Evolutionary conservation across 2,329 filamentous ascomycete species (phyloP).

Genomic region (Aspergillus unguis): DNA sequence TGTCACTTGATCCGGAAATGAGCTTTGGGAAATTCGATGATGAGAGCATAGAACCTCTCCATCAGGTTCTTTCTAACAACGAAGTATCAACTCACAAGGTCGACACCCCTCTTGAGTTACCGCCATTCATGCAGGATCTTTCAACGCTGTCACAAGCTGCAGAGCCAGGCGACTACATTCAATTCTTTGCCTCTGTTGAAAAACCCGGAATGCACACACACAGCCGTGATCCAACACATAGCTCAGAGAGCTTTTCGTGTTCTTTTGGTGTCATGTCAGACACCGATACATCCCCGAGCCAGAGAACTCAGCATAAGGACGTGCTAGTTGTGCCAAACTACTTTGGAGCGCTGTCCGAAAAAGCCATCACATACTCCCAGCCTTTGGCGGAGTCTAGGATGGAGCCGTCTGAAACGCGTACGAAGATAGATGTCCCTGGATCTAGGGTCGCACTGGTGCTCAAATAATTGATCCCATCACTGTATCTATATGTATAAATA

Average conservation of each 20-base stretch:
- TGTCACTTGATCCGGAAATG: constrained; percentile 42
- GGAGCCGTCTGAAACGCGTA: constrained; percentile 20
- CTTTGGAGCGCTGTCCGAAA: constrained; percentile 42
- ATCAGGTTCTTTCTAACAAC: constrained; percentile 23
- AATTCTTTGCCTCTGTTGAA: constrained; percentile 41
- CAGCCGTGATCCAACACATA: not conserved
- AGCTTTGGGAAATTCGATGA: constrained; percentile 24
- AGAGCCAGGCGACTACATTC: constrained; percentile 37
- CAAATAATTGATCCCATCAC: constrained; percentile 3
- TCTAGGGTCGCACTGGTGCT: constrained; percentile 24
- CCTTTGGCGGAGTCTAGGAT: constrained; percentile 14
- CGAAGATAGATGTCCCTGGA: constrained; percentile 37
- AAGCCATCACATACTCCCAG: constrained; percentile 34
- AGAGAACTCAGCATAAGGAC: constrained; percentile 9
- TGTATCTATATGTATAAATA: not conserved
- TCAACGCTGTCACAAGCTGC: constrained; percentile 40
- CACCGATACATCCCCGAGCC: constrained; percentile 17
- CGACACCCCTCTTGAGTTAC: constrained; percentile 20
- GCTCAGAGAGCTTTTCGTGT: constrained; percentile 20
- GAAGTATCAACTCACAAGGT: not conserved
- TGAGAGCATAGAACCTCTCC: constrained; percentile 19
- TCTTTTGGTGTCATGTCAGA: constrained; percentile 34
- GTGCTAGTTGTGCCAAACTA: constrained; percentile 27
- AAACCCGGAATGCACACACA: constrained; percentile 7
- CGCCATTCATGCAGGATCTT: constrained; percentile 28